Base-by-base conservation (phyloP, 106 monocot genomes). In the Allium fistulosum region DNA sequence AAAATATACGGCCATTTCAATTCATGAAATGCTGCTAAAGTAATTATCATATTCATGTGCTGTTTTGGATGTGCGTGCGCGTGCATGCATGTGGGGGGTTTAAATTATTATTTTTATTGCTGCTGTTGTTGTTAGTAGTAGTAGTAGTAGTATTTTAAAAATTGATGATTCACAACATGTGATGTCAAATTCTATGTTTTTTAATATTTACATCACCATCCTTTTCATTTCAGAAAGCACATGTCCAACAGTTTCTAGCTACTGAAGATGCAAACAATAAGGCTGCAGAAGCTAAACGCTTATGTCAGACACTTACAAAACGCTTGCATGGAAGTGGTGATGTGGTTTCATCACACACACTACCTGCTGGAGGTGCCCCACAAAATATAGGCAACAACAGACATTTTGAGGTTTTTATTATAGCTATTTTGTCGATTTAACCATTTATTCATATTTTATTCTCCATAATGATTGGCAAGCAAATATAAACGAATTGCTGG, bases 191-290 rank as follows among this genome's bases (percentile, higher is more conserved):
- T 37, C 5, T 37, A 2, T 37, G 37, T 37, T 37, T 37, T 22
- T 37, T 37, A 37, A 37, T 37, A 37, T 37, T 37, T 37, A 37
- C 1, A 37, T 37, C 37, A 5, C 37, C 37, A 37, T 37, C 37
- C 22, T 37, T 74, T 70, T 51, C 57, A 67, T 75, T 75, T 18
- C 84, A 97, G 97, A 97, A 97, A 83, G 92, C 84, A 53, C 97
- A 97, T 77, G 92, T 97, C 4, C 89, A 97, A 57, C 97, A 97
- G 66, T 97, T 97, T 87, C 81, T 97, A 59, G 97, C 85, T 46
- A 97, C 97, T 14, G 97, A 97, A 80, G 97, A 97, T 87, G 92
- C 97, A 53, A 74, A 83, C 48, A 97, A 97, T 73, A 97, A 90
- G 71, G 92, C 97, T 69, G 86, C 97, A 65, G 87, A 97, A 81